Evolutionary conservation across 2,329 filamentous ascomycete species (phyloP), one percentile per base, ranked within the genome.

Genomic region (Fusarium torulosum): DNA sequence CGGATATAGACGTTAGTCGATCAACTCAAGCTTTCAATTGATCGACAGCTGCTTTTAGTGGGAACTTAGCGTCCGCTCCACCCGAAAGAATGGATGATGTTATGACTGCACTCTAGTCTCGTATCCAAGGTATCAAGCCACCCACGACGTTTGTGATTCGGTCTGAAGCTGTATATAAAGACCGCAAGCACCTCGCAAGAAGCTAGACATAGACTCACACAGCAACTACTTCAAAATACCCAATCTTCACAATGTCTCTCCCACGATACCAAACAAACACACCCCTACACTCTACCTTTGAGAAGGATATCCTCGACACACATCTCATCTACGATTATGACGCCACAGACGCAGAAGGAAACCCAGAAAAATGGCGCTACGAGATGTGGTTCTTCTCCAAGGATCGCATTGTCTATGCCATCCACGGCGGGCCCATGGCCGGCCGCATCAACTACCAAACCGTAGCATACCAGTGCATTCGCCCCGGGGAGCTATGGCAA

Each of bases 341-440:
- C 40, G 84, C 83, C 1, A 74, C 82, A 52, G 81, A 84, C 54
- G 66, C 63, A 3, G 56, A 81, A 2, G 84, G 85, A 11, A 83
- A 83, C 7, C 81, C 84, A 0, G 83, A 87, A 51, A 88, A 86
- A 72, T 88, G 86, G 86, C 81, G 84, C 3, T 88, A 88, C 67
- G 86, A 88, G 61, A 82, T 88, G 71, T 88, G 86, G 86, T 87
- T 87, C 75, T 85, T 84, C 68, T 85, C 82, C n/a, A 75, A 82
- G 19, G 76, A 81, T 53, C 81, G 85, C 6, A 81, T 87, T 46
- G 82, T 88, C 59, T 88, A 88, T 67, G 81, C 82, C 23, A 88
- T 88, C 54, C 85, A 88, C 66, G 85, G 86, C 6, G 86, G 86
- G 0, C 86, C 86, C 4, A 88, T 88, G 86, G 81, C 82, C 0